Percentiles rank a stretch among this genome's conserved stretches.
These are phyloP conservation scores for Didymella arachidicola DNA, from an alignment of 2,329 filamentous ascomycete species.

Conservation along the genomic window DNA sequence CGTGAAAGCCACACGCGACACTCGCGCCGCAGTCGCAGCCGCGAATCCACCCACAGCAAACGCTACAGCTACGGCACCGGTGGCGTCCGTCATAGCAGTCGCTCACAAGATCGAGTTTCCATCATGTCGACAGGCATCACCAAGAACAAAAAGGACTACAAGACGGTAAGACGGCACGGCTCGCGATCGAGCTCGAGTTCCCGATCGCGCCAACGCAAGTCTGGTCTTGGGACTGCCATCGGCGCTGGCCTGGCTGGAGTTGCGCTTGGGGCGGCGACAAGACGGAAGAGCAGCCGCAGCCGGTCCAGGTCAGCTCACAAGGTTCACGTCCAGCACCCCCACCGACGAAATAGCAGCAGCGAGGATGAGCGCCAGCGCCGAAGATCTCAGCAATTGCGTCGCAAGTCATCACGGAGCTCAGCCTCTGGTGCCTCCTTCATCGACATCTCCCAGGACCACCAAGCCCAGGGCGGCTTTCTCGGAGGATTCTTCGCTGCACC, in stretches of 20 bases:
- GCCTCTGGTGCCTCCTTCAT: constrained; percentile 64
- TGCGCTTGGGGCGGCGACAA: constrained; percentile 44
- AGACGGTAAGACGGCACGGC: constrained; percentile 38
- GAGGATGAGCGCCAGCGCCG: constrained; percentile 39
- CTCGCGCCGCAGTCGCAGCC: constrained; percentile 46
- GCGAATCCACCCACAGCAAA: constrained; percentile 50
- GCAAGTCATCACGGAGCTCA: constrained; percentile 48
- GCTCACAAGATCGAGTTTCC: constrained; percentile 46
- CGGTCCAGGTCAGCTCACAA: constrained; percentile 49
- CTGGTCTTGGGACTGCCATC: constrained; percentile 49
- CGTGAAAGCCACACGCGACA: constrained; percentile 46
- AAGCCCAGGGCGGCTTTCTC: constrained; percentile 53
- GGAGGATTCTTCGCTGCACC: constrained; percentile 68
- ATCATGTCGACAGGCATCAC: constrained; percentile 46
- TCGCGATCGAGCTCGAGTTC: constrained; percentile 51
- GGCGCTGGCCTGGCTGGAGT: constrained; percentile 52
- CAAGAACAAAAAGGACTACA: constrained; percentile 47
- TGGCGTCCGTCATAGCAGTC: constrained; percentile 50
- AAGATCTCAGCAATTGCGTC: constrained; percentile 37
- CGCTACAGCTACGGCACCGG: constrained; percentile 57
- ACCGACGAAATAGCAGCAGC: constrained; percentile 42
- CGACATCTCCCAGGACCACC: constrained; percentile 69
- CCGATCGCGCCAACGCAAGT: constrained; percentile 44
- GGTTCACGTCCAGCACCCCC: constrained; percentile 37
- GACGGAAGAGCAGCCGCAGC: constrained; percentile 43